Evolutionary conservation across 805 yeast species (phyloP).

Genomic region (Candida manassasensis): DNA sequence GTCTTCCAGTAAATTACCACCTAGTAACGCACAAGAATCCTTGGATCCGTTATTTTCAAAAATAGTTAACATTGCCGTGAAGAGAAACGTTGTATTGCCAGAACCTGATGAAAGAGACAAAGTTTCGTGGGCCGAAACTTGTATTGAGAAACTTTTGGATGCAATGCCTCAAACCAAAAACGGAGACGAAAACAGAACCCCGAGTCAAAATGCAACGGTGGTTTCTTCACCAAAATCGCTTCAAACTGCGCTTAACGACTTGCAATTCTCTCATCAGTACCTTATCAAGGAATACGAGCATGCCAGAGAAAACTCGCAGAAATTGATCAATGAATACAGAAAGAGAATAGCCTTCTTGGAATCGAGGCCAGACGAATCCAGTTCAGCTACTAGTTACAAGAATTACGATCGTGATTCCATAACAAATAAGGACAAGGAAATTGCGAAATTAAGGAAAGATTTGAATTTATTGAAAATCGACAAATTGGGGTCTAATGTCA

Average conservation of each 20-base stretch:
- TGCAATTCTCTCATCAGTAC: conserved; percentile 68
- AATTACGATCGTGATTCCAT: conserved; percentile 7
- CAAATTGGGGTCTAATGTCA: conserved; percentile 29
- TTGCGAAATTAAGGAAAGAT: conserved; percentile 41
- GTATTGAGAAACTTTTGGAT: conserved; percentile 32
- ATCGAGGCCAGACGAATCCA: conserved; percentile 32
- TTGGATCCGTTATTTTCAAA: conserved; percentile 45
- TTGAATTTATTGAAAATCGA: conserved; percentile 42
- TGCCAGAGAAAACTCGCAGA: conserved; percentile 53
- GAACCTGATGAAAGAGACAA: conserved; percentile 19
- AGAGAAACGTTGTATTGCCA: conserved; percentile 39
- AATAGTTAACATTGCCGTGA: conserved; percentile 44
- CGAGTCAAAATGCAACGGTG: conserved; percentile 3
- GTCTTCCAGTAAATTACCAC: conserved; percentile 8
- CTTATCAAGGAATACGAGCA: conserved; percentile 64
- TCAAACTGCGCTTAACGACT: conserved; percentile 58
- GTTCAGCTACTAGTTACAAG: background rate
- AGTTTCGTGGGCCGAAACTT: conserved; percentile 34
- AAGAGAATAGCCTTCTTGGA: conserved; percentile 48
- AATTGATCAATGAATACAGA: conserved; percentile 49
- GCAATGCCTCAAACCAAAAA: background rate
- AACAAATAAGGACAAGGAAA: conserved; percentile 33
- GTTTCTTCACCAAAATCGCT: background rate
- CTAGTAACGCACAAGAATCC: background rate
- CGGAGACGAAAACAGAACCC: background rate